Conservation (phyloP, 2,329 filamentous ascomycete genomes). For the Chrysoporthe cubensis region DNA sequence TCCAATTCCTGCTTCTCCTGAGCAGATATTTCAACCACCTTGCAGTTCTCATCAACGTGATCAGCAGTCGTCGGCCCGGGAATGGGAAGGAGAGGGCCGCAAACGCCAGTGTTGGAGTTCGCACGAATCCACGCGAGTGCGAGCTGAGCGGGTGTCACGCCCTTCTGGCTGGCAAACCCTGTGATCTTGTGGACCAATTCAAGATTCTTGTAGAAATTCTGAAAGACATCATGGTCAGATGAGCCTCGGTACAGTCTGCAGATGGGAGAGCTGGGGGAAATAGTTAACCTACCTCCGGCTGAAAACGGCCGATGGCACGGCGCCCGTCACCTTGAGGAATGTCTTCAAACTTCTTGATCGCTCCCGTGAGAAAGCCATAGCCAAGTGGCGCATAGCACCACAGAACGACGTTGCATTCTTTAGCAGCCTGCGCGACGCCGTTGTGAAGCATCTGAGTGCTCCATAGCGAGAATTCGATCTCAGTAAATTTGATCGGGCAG, state of each 20-base stretch:
- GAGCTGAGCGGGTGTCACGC: conserved; percentile 14
- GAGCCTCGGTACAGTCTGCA: not conserved
- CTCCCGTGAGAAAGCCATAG: conserved; percentile 57
- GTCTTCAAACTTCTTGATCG: conserved; percentile 49
- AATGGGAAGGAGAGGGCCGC: conserved; percentile 11
- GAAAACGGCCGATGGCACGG: conserved; percentile 49
- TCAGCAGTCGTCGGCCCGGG: conserved; percentile 5
- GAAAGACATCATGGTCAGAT: not conserved
- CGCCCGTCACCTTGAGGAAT: conserved; percentile 52
- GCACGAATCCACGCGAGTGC: conserved; percentile 16
- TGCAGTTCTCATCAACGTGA: conserved; percentile 10
- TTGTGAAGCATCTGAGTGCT: conserved; percentile 60
- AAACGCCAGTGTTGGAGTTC: conserved; percentile 6
- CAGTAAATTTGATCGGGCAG: conserved; percentile 60
- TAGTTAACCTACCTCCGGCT: conserved; percentile 43
- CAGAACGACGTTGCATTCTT: conserved; percentile 60
- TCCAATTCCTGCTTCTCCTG: conserved; percentile 4
- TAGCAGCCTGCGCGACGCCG: conserved; percentile 58
- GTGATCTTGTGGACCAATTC: conserved; percentile 10
- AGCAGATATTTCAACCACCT: not conserved
- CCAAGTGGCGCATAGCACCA: conserved; percentile 64
- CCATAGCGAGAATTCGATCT: conserved; percentile 64
- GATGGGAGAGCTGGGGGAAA: not conserved
- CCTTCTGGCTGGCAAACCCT: conserved; percentile 1
- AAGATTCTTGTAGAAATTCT: conserved; percentile 16